These are phyloP conservation scores for Priceomyces medius DNA, from an alignment of 805 yeast species.

Conservation along the genomic window DNA sequence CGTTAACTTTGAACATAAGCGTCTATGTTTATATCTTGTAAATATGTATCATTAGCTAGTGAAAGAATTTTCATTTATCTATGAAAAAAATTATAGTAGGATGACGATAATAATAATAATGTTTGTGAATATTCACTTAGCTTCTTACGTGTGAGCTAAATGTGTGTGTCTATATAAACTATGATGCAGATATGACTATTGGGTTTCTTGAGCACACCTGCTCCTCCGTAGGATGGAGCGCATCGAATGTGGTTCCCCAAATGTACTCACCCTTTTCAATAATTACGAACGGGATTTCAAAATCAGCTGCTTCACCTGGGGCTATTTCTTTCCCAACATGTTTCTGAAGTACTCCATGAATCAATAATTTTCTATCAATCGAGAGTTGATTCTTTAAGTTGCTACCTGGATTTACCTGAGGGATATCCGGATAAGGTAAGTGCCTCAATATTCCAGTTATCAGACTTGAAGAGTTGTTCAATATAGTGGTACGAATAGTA, in stretches of 20 bases:
- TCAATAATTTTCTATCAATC: constrained; percentile 58
- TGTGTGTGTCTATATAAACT: constrained; percentile 7
- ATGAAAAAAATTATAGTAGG: background rate
- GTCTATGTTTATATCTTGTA: background rate
- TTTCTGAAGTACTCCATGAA: constrained; percentile 71
- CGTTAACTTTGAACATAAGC: constrained; percentile 7
- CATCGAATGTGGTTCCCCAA: constrained; percentile 56
- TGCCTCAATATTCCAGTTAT: constrained; percentile 62
- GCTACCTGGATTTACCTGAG: constrained; percentile 4
- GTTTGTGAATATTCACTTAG: background rate
- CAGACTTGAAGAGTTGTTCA: constrained; percentile 43
- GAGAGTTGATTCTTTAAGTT: constrained; percentile 27
- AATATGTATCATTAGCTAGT: background rate
- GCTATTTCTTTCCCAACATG: constrained; percentile 41
- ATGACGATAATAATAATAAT: no score
- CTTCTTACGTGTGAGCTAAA: background rate
- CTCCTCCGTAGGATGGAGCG: constrained; percentile 14
- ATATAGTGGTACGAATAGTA: constrained; percentile 47
- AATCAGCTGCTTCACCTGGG: constrained; percentile 41
- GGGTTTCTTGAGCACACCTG: constrained; percentile 32
- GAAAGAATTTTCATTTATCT: background rate
- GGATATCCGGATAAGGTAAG: constrained; percentile 42
- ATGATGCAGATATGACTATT: constrained; percentile 26
- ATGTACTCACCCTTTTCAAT: constrained; percentile 80
- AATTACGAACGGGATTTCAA: constrained; percentile 58